These are phyloP conservation scores for Symbiodinium pilosum DNA, from an alignment of 73 alveolate species.

Conservation along the genomic window DNA sequence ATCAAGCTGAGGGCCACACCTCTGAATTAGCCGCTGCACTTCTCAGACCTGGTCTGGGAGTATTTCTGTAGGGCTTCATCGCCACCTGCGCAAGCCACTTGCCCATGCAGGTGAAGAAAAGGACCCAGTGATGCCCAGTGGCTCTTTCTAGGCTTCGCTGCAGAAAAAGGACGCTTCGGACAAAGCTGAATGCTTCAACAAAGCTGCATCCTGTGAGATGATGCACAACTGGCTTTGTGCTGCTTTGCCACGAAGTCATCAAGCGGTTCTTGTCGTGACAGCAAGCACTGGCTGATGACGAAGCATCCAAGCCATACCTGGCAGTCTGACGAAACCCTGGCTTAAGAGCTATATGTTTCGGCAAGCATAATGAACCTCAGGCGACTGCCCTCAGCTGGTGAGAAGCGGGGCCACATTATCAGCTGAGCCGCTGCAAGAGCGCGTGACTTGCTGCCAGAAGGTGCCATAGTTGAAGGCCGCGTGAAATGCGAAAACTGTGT, in stretches of 20 bases:
- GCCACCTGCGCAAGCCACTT: not conserved
- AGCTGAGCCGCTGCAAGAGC: constrained; percentile 10
- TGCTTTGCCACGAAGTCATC: not conserved
- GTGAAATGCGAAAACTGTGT: not conserved
- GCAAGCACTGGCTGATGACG: constrained; percentile 11
- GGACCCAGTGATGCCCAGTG: no score
- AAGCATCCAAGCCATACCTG: not conserved
- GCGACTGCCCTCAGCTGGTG: no score
- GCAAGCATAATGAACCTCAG: no score
- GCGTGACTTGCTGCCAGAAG: not conserved
- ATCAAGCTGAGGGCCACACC: not conserved
- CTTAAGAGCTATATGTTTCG: no score
- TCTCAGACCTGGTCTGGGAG: not conserved
- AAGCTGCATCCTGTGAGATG: no score
- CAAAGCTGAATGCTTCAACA: no score
- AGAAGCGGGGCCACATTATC: no score
- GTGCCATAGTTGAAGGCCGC: not conserved
- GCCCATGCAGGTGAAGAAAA: no score
- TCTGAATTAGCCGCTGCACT: not conserved
- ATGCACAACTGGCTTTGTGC: not conserved
- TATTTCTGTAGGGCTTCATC: not conserved
- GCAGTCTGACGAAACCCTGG: no score
- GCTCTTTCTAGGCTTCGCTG: no score
- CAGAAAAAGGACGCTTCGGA: no score
- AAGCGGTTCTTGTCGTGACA: not conserved